Evolutionary conservation across 2,329 filamentous ascomycete genomes (phyloP).

Genomic region (Paecilomyces variotii): DNA sequence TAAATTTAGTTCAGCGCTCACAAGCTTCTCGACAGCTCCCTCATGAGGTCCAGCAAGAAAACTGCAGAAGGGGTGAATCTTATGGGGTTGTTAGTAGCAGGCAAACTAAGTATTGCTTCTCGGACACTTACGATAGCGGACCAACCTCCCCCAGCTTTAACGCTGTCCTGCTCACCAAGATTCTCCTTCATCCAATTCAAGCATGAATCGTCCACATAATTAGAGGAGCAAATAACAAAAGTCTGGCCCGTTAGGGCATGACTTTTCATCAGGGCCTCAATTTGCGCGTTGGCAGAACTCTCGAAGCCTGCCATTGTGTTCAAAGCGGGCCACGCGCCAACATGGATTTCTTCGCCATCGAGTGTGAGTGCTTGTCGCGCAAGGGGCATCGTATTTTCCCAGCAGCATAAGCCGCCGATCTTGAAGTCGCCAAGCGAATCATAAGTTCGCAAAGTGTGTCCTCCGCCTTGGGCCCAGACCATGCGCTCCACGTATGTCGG

Average conservation of each 20-base stretch:
- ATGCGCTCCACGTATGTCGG: constrained; percentile 27
- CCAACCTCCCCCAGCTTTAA: constrained; percentile 29
- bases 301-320: constrained; percentile 29
- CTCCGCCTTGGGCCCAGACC: constrained; percentile 28
- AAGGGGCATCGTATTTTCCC: constrained; percentile 33
- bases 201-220: constrained; percentile 36
- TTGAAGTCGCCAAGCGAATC: constrained; percentile 23
- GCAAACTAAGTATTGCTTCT: background rate
- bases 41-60: constrained; percentile 27
- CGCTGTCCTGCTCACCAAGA: constrained; percentile 23
- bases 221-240: constrained; percentile 36
- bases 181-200: constrained; percentile 34
- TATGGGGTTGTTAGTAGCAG: background rate
- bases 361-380: constrained; percentile 27
- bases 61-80: constrained; percentile 26
- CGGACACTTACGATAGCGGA: constrained; percentile 12
- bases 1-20: constrained; percentile 28
- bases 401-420: constrained; percentile 27
- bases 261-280: constrained; percentile 41
- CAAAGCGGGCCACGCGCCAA: constrained; percentile 24
- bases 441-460: constrained; percentile 23
- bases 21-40: constrained; percentile 24
- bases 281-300: constrained; percentile 34
- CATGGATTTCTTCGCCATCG: constrained; percentile 24
- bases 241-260: constrained; percentile 40